Conservation (phyloP, 306 rosid genomes). For the Trifolium subterraneum region DNA sequence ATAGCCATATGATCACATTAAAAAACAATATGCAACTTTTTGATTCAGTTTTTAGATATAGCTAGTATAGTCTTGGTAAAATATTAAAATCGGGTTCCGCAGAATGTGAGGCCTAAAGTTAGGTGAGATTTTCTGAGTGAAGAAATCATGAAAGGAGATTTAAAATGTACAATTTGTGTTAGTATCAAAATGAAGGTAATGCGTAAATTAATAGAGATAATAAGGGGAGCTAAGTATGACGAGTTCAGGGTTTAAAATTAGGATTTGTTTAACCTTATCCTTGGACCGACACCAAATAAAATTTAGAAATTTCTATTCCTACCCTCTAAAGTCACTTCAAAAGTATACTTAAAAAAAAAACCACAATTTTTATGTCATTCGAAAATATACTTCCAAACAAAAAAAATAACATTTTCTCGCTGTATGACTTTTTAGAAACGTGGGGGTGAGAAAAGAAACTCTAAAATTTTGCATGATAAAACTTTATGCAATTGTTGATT, state of each 20-base stretch:
- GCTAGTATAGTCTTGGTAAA: background rate
- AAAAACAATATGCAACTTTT: background rate
- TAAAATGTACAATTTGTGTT: background rate
- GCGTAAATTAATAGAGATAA: background rate
- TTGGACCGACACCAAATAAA: too few relatives aligned
- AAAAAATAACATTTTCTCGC: too few relatives aligned
- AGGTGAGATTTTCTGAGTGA: background rate
- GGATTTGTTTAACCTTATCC: background rate
- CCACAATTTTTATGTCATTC: too few relatives aligned
- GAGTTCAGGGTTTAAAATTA: background rate
- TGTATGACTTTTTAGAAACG: too few relatives aligned
- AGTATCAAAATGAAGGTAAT: background rate
- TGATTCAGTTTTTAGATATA: background rate
- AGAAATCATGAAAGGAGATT: background rate
- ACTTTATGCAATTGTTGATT: background rate
- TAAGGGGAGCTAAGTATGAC: background rate
- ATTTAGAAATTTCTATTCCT: too few relatives aligned
- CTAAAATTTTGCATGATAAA: background rate
- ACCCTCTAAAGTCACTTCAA: background rate
- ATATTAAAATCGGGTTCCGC: too few relatives aligned
- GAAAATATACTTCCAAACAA: too few relatives aligned
- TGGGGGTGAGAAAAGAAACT: background rate
- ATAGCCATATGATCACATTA: conserved; percentile 1
- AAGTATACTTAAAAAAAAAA: too few relatives aligned
- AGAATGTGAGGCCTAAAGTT: background rate